Percentiles rank a stretch among this genome's conserved stretches.
Evolutionary conservation across 2,329 filamentous ascomycete genomes (phyloP).

Genomic region (Sporothrix luriei): DNA sequence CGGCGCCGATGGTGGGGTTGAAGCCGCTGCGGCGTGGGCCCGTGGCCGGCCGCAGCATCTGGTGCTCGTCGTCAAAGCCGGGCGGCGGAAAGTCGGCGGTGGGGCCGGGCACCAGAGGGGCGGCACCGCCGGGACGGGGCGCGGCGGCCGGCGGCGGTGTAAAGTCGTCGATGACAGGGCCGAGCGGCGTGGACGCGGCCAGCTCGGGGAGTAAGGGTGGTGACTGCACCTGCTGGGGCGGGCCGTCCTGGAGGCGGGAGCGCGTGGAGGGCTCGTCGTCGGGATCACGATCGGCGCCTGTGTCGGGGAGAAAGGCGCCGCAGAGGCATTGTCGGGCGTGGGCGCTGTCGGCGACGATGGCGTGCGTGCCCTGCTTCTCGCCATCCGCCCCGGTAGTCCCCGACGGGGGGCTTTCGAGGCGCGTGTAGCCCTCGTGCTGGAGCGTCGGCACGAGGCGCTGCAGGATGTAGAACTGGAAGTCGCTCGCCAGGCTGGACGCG

Average conservation of each 20-base stretch:
- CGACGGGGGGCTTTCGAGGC: background rate
- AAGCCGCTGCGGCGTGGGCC: conserved; percentile 33
- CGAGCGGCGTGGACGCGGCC: conserved; percentile 3
- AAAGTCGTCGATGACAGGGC: conserved; percentile 9
- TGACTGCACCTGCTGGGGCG: background rate
- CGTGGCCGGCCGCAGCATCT: conserved; percentile 69
- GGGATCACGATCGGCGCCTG: background rate
- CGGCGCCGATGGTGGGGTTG: conserved; percentile 68
- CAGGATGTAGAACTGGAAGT: conserved; percentile 15
- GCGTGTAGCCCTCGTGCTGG: background rate
- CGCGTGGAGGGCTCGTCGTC: conserved; percentile 15
- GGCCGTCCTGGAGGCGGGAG: conserved; percentile 12
- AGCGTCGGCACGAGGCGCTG: background rate
- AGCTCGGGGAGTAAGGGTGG: background rate
- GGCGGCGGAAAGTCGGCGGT: conserved; percentile 74
- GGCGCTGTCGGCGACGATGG: background rate
- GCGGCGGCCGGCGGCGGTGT: background rate
- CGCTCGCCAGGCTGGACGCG: background rate
- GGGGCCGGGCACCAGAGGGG: conserved; percentile 3
- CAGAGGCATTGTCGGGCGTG: conserved; percentile 3
- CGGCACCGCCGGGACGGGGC: background rate
- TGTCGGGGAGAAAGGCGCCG: background rate
- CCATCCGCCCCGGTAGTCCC: too few species aligned
- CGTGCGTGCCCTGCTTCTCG: background rate
- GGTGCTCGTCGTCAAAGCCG: conserved; percentile 90